A percentile compares a stretch with the other conserved stretches of the same genome.
Conservation (phyloP, 1,284 basidiomycete genomes). For the Hypsizygus ulmarius region DNA sequence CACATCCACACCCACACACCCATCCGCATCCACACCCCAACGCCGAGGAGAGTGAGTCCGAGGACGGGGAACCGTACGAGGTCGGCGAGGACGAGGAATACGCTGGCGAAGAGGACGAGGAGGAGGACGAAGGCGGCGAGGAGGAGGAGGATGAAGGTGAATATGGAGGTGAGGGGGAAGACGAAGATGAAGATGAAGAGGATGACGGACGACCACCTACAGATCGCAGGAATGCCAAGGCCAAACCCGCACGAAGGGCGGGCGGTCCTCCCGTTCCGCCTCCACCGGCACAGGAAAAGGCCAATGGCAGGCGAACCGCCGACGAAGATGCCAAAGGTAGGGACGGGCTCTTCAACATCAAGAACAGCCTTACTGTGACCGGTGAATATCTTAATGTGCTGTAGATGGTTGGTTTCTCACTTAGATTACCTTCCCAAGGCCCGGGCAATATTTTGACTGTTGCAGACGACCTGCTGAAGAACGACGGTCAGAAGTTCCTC, state of each 20-base stretch:
- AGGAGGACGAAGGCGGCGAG: slow-evolving; percentile 66
- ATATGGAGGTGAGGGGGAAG: slow-evolving; percentile 42
- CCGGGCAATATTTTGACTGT: slow-evolving; percentile 96
- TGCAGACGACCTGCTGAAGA: slow-evolving; percentile 96
- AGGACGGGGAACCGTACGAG: slow-evolving; percentile 46
- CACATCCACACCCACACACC: slow-evolving; percentile 24
- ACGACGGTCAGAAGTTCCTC: slow-evolving; percentile 97
- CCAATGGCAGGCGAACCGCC: slow-evolving; percentile 21
- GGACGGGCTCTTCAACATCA: slow-evolving; percentile 75
- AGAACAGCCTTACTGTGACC: slow-evolving; percentile 78
- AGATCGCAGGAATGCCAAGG: slow-evolving; percentile 7
- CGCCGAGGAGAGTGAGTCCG: slow-evolving; percentile 56
- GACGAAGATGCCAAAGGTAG: slow-evolving; percentile 37
- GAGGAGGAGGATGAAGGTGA: slow-evolving; percentile 60
- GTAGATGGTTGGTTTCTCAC: slow-evolving; percentile 5
- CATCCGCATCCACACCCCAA: slow-evolving; percentile 22
- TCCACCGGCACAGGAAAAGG: slow-evolving; percentile 15
- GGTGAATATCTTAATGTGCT: slow-evolving; percentile 46
- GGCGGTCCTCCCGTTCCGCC: slow-evolving; percentile 14
- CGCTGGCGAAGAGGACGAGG: slow-evolving; percentile 60
- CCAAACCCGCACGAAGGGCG: slow-evolving; percentile 10
- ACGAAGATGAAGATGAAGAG: slow-evolving; percentile 53
- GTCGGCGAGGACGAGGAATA: slow-evolving; percentile 58
- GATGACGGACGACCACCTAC: slow-evolving; percentile 27
- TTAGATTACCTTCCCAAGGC: slow-evolving; percentile 31